Conservation (phyloP, 225 moss, liverwort and hornwort genomes). For the Polytrichum commune region DNA sequence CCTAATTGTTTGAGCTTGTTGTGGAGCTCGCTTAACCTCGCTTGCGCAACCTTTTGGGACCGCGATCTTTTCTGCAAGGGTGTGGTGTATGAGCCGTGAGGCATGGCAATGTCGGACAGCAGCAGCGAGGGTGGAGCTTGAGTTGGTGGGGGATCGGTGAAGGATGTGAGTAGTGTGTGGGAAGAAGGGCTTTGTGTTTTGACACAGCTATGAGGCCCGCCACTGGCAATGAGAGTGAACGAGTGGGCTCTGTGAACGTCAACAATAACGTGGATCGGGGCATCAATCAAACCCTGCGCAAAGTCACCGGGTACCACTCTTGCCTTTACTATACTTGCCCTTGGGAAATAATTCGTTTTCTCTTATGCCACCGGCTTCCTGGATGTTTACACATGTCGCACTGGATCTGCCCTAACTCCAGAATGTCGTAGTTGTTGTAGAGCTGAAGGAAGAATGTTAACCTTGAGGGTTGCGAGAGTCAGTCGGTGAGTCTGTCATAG, state of each 20-base stretch:
- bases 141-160: background rate
- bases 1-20: too few species aligned
- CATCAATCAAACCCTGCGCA: constrained; percentile 58
- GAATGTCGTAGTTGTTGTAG: background rate
- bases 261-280: constrained; percentile 1
- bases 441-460: background rate
- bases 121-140: background rate
- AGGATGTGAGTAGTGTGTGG: constrained; percentile 4
- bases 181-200: too few species aligned
- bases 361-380: background rate
- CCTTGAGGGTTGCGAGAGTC: background rate
- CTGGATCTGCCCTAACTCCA: background rate
- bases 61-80: background rate
- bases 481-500: background rate
- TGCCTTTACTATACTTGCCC: background rate
- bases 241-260: background rate
- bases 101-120: background rate
- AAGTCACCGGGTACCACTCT: constrained; percentile 44
- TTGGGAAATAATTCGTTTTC: background rate
- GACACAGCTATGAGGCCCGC: background rate
- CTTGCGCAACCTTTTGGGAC: background rate
- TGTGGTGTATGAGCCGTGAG: background rate
- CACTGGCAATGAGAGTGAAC: constrained; percentile 10
- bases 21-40: background rate
- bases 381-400: background rate